Evolutionary conservation across 2,329 filamentous ascomycete species (phyloP).

Genomic region (Aureobasidium sp.): DNA sequence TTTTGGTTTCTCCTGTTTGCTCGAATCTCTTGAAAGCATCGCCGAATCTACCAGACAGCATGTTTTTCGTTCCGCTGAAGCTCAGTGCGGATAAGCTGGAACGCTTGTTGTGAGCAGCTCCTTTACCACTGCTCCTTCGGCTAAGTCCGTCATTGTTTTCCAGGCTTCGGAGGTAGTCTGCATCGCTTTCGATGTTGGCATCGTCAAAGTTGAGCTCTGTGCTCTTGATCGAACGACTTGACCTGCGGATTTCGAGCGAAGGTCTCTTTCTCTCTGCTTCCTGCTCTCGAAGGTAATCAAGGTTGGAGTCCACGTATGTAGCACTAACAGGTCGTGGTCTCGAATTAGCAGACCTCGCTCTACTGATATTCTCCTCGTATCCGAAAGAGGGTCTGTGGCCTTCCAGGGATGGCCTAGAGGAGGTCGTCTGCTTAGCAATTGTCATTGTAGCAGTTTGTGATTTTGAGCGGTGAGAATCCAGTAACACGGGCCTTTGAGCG

Average conservation of each 20-base stretch:
- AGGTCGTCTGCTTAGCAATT: constrained; percentile 49
- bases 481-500: constrained; percentile 34
- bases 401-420: constrained; percentile 64
- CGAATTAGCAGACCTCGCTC: constrained; percentile 58
- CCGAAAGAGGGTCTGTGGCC: constrained; percentile 60
- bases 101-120: constrained; percentile 53
- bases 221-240: constrained; percentile 24
- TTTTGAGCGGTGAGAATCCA: constrained; percentile 43
- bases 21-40: constrained; percentile 94
- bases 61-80: constrained; percentile 37
- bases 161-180: constrained; percentile 73
- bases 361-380: constrained; percentile 48
- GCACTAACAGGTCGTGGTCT: constrained; percentile 69
- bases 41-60: constrained; percentile 82
- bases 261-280: constrained; percentile 45
- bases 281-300: constrained; percentile 74
- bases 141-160: constrained; percentile 52
- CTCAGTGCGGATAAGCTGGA: constrained; percentile 67
- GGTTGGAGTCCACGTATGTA: constrained; percentile 69
- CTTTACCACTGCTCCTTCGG: constrained; percentile 47
- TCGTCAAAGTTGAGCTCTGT: constrained; percentile 45
- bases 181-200: constrained; percentile 67
- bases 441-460: constrained; percentile 44
- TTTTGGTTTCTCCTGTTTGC: not conserved
- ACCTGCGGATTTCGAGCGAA: constrained; percentile 27